Evolutionary conservation across 1,284 basidiomycete genomes (phyloP), one percentile per base, ranked within the genome.

Genomic region (Ganoderma leucocontextum): DNA sequence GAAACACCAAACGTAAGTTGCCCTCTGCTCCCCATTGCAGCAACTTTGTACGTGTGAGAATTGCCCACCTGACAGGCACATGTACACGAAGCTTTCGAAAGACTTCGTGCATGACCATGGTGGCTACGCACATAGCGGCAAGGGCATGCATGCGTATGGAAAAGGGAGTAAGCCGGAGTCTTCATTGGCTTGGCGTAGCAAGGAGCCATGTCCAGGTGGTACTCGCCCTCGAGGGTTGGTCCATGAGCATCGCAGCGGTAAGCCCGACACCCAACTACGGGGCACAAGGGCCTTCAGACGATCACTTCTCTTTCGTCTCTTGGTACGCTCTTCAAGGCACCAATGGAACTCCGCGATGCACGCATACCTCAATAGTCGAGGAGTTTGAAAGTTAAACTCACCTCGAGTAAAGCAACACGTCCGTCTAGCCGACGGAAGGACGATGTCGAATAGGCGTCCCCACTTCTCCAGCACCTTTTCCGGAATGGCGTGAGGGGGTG

Each of bases 331-430:
- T 12, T 12, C 39, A 41, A 41, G 39, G 13, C 4, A 41, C 39
- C 39, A 12, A 47, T 47, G 15, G n/a, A 47, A 6, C 44, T 47
- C 44, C n/a, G 47, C 22, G 12, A 49, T 49, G 29, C 29, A 55
- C 29, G 29, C 22, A 4, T 49, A 58, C 35, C 55, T 17, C 19
- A 58, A 58, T 0, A 10, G 1, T n/a, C 8, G 9, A 58, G 4
- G 9, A 4, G n/a, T 12, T 13, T 8, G 5, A 6, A n/a, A 33
- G 17, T 33, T 22, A 15, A 19, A 62, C 60, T 25, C 15, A 92
- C 92, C 91, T 80, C 92, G 80, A 22, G 92, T 94, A 74, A 94
- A 94, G 77, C 92, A 94, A 72, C 92, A 94, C 1, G 87, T 88
- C 62, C 91, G 80, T 55, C 77, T 78, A n/a, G 86, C 80, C 5